Evolutionary conservation across 306 rosid genomes (phyloP).

Genomic region (Ziziphus jujuba): DNA sequence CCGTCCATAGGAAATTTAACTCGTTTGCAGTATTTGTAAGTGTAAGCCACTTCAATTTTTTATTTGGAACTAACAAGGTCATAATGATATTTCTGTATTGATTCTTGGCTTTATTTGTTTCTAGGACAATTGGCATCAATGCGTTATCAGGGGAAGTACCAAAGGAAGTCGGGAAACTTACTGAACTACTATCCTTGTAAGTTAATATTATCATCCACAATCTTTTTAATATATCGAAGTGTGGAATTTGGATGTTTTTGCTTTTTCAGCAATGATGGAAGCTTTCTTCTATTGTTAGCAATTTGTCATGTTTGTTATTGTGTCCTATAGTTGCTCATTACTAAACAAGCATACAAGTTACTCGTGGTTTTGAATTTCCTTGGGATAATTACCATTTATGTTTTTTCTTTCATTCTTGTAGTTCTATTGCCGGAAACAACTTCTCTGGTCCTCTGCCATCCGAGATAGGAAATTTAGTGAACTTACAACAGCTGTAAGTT

Average conservation of each 20-base stretch:
- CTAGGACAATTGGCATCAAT: constrained; percentile 57
- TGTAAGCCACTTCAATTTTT: constrained; percentile 20
- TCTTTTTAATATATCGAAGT: not conserved
- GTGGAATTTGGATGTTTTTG: not conserved
- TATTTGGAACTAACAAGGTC: not conserved
- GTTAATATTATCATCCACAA: constrained; percentile 22
- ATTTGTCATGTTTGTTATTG: too few relatives aligned
- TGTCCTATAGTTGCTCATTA: too few relatives aligned
- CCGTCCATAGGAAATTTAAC: constrained; percentile 59
- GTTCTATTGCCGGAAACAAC: constrained; percentile 53
- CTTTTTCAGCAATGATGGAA: not conserved
- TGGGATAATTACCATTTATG: too few relatives aligned
- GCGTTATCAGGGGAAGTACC: constrained; percentile 72
- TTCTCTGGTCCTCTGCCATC: constrained; percentile 72
- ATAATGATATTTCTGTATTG: not conserved
- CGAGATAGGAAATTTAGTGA: constrained; percentile 62
- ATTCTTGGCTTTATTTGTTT: not conserved
- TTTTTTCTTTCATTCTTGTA: constrained; percentile 11
- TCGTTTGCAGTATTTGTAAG: constrained; percentile 62
- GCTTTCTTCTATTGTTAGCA: too few relatives aligned
- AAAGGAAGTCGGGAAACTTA: constrained; percentile 62
- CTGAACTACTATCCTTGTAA: constrained; percentile 42
- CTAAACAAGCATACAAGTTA: too few relatives aligned
- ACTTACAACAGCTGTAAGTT: constrained; percentile 57
- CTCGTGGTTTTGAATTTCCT: too few relatives aligned